phyloP scores from a whole-genome alignment of 2,329 filamentous ascomycete species.

The Zymoseptoria tritici region DNA sequence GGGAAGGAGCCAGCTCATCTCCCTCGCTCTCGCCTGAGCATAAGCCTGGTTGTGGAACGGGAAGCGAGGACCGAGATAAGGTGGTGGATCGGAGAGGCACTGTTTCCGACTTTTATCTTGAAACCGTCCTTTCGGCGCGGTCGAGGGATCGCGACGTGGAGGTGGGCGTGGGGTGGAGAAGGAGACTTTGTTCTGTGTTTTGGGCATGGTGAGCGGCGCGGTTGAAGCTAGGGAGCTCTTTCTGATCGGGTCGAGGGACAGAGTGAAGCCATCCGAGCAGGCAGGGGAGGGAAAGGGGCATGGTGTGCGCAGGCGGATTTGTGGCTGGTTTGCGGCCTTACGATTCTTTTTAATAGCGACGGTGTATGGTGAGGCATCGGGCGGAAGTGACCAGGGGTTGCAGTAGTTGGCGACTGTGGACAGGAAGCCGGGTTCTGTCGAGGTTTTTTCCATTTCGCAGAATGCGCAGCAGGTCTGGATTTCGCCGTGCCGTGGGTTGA shows the following conservation, averaged over 20 bases:
- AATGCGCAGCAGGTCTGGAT: neutral
- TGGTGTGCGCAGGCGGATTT: neutral
- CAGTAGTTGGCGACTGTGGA: neutral
- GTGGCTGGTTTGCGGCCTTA: neutral
- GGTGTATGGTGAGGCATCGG: neutral
- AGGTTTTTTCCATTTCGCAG: neutral
- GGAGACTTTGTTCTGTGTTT: neutral
- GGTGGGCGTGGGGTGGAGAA: neutral
- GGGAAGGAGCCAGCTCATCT: neutral
- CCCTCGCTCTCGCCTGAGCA: neutral
- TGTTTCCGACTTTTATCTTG: neutral
- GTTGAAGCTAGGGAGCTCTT: neutral
- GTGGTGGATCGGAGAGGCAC: neutral
- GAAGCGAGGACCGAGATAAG: neutral
- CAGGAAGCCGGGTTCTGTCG: neutral
- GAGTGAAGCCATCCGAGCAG: neutral
- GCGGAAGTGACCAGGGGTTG: neutral
- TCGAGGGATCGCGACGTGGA: too few relatives aligned
- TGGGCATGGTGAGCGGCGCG: neutral
- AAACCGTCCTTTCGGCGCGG: too few relatives aligned
- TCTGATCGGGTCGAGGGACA: neutral
- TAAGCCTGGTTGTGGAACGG: neutral
- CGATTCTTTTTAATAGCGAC: neutral
- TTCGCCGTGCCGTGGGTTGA: neutral
- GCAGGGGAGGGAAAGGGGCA: neutral